Evolutionary conservation across 1,139 yeast genomes (phyloP).

Genomic region (Suhomyces maxii): DNA sequence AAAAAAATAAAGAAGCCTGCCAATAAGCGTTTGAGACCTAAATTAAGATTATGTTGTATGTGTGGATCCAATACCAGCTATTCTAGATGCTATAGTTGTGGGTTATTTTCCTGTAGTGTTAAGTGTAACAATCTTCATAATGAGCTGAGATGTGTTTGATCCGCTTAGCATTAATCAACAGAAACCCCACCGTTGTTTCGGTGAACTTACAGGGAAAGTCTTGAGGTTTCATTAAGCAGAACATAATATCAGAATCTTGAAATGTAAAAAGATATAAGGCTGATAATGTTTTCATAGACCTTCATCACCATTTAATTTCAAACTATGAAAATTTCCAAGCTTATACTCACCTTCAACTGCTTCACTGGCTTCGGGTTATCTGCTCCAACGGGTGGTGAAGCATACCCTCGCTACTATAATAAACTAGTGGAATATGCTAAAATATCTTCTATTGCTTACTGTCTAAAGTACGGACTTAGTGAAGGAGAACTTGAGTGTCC

Average conservation of each 20-base stretch:
- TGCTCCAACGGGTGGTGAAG: background rate
- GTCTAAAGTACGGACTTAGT: conserved; percentile 33
- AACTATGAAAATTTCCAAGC: too few species aligned
- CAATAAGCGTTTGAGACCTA: conserved; percentile 30
- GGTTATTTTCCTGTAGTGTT: conserved; percentile 45
- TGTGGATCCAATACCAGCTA: conserved; percentile 43
- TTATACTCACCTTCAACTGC: background rate
- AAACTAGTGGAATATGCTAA: conserved; percentile 36
- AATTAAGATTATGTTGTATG: conserved; percentile 43
- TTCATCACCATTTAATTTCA: too few species aligned
- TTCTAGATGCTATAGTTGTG: conserved; percentile 43
- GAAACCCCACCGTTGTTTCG: too few species aligned
- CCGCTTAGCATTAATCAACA: conserved; percentile 10
- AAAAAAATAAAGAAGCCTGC: conserved; percentile 12
- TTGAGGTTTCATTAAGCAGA: background rate
- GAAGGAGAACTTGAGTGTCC: conserved; percentile 31
- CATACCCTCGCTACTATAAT: conserved; percentile 19
- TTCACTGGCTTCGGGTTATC: background rate
- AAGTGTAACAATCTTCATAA: conserved; percentile 42
- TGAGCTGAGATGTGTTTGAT: conserved; percentile 41
- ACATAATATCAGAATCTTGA: background rate
- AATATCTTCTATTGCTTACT: conserved; percentile 40
- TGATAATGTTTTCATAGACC: too few species aligned
- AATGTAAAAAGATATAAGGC: too few species aligned
- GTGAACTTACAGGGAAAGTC: too few species aligned